phyloP scores from a whole-genome alignment of 768 basidiomycete species.

The Sarcodon sp. region DNA sequence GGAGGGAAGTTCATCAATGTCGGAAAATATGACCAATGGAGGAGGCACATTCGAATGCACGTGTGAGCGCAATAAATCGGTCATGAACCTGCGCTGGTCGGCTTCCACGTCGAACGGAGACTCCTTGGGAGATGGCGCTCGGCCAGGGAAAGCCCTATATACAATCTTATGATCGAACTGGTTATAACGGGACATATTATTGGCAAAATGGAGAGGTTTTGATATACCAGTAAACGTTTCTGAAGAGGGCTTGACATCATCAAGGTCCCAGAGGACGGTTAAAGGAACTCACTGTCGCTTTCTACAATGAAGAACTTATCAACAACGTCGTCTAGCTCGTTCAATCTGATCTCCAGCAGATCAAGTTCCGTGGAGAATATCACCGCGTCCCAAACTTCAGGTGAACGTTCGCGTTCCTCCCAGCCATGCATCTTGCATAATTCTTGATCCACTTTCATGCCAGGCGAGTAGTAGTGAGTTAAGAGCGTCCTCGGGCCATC shows the following conservation, averaged over 20 bases:
- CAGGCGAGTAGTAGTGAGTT: constrained; percentile 44
- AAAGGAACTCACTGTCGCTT: constrained; percentile 24
- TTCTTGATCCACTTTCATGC: constrained; percentile 27
- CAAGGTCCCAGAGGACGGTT: neutral
- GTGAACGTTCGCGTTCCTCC: constrained; percentile 21
- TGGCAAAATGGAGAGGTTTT: constrained; percentile 37
- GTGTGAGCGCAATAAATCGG: constrained; percentile 26
- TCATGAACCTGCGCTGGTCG: constrained; percentile 35
- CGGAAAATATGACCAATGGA: constrained; percentile 45
- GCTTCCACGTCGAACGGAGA: constrained; percentile 39
- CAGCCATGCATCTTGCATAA: constrained; percentile 44
- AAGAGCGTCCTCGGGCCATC: constrained; percentile 34
- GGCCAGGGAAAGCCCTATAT: constrained; percentile 35
- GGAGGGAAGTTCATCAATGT: constrained; percentile 51
- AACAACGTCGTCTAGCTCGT: constrained; percentile 44
- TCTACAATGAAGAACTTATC: constrained; percentile 51
- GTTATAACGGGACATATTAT: constrained; percentile 30
- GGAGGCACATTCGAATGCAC: constrained; percentile 19
- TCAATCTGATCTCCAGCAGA: constrained; percentile 46
- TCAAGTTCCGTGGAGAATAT: constrained; percentile 55
- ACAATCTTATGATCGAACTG: constrained; percentile 41
- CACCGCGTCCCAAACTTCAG: constrained; percentile 38
- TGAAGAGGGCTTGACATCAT: neutral
- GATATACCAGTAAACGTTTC: constrained; percentile 45
- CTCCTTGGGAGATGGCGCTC: constrained; percentile 25